These are phyloP conservation scores for Populus davidiana DNA, from an alignment of 345 rosid species.

Conservation along the genomic window DNA sequence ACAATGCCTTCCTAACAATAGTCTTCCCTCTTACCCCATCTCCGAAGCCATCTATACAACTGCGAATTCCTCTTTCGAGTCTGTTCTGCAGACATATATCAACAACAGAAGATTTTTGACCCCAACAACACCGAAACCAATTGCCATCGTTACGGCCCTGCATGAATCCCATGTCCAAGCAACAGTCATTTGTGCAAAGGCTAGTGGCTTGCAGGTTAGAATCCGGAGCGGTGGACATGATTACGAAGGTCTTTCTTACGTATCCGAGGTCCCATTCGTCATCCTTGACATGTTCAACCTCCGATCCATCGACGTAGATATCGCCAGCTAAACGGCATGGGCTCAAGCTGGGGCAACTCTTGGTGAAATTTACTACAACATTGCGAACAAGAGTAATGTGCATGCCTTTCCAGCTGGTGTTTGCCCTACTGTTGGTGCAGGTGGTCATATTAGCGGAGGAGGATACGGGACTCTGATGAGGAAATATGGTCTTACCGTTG, in stretches of 20 bases:
- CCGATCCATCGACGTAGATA: background rate
- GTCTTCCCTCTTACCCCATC: background rate
- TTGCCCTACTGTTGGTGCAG: background rate
- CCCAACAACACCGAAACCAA: background rate
- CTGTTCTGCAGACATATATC: background rate
- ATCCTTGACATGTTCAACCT: constrained; percentile 9
- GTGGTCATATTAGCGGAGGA: constrained; percentile 14
- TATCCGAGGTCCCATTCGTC: background rate
- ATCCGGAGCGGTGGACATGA: constrained; percentile 13
- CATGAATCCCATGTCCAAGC: constrained; percentile 13
- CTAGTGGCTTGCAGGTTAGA: background rate
- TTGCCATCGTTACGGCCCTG: background rate
- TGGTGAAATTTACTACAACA: constrained; percentile 11
- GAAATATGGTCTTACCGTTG: constrained; percentile 2
- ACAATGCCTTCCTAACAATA: background rate
- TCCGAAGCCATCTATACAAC: background rate
- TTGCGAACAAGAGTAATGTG: background rate
- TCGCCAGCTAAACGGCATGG: background rate
- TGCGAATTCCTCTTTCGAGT: background rate
- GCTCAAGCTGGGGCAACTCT: constrained; percentile 6
- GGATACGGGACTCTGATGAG: constrained; percentile 11
- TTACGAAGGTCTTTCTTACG: constrained; percentile 9
- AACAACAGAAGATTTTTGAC: background rate
- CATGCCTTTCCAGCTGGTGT: constrained; percentile 15
- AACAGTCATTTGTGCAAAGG: background rate